Evolutionary conservation across 352 stramenopile species (phyloP).

Genomic region (Pythium periplocum): DNA sequence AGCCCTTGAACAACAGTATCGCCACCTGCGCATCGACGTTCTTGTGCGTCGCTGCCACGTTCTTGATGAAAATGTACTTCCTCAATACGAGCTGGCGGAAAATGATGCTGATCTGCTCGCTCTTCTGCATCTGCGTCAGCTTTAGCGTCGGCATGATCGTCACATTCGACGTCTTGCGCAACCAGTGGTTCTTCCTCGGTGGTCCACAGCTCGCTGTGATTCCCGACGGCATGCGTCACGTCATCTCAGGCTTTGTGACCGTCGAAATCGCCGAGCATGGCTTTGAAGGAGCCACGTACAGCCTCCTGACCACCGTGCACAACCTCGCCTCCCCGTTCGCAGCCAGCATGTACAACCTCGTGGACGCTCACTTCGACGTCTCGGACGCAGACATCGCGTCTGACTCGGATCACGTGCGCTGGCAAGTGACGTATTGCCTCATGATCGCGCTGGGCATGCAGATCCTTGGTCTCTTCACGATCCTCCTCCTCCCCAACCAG

Average conservation of each 20-base stretch:
- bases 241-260: slow-evolving; percentile 54
- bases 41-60: slow-evolving; percentile 42
- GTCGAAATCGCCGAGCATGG: slow-evolving; percentile 71
- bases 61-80: slow-evolving; percentile 54
- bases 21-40: slow-evolving; percentile 42
- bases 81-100: slow-evolving; percentile 53
- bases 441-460: slow-evolving; percentile 45
- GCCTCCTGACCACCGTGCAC: slow-evolving; percentile 59
- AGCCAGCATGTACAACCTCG: slow-evolving; percentile 42
- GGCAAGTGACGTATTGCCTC: slow-evolving; percentile 51
- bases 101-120: slow-evolving; percentile 40
- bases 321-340: slow-evolving; percentile 56
- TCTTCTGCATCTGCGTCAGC: slow-evolving; percentile 43
- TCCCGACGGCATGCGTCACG: slow-evolving; percentile 53
- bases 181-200: slow-evolving; percentile 67
- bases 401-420: slow-evolving; percentile 52
- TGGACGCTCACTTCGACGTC: slow-evolving; percentile 54
- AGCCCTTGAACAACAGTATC: slow-evolving; percentile 50
- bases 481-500: slow-evolving; percentile 55
- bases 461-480: slow-evolving; percentile 33
- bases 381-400: slow-evolving; percentile 49
- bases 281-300: slow-evolving; percentile 63
- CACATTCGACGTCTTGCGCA: slow-evolving; percentile 56
- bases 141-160: slow-evolving; percentile 38
- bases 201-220: slow-evolving; percentile 49